These are phyloP conservation scores for Breviolum minutum DNA, from an alignment of 73 alveolate species.

Conservation along the genomic window DNA sequence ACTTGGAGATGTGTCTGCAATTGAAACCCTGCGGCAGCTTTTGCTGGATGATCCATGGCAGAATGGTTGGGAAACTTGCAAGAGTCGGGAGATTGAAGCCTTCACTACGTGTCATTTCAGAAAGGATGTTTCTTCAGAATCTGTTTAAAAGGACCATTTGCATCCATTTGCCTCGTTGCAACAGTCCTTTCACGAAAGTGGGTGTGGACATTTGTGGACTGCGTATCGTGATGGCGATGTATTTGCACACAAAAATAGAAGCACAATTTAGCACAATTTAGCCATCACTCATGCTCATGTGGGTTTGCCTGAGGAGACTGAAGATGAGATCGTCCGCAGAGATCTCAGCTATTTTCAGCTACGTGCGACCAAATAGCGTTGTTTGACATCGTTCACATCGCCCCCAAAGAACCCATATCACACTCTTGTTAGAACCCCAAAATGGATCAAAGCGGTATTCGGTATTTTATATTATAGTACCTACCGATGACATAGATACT, in stretches of 20 bases:
- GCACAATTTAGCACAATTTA: too few species aligned
- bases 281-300: too few species aligned
- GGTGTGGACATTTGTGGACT: too few species aligned
- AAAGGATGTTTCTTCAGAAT: not conserved
- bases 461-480: too few species aligned
- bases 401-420: not conserved
- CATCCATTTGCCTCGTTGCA: not conserved
- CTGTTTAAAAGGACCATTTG: not conserved
- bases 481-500: too few species aligned
- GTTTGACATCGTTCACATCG: not conserved
- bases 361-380: not conserved
- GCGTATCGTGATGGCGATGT: too few species aligned
- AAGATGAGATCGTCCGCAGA: conserved; percentile 76
- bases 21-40: conserved; percentile 9
- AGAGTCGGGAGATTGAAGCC: not conserved
- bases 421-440: not conserved
- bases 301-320: conserved; percentile 22
- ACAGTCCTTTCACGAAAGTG: not conserved
- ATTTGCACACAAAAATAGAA: too few species aligned
- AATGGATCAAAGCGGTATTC: too few species aligned
- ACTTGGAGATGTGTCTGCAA: conserved; percentile 38
- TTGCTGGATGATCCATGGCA: conserved; percentile 59
- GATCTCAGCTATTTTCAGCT: not conserved
- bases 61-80: not conserved
- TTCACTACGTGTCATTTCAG: not conserved